Evolutionary conservation across 768 basidiomycete genomes (phyloP).

Genomic region (Nevesoporus exiguus): DNA sequence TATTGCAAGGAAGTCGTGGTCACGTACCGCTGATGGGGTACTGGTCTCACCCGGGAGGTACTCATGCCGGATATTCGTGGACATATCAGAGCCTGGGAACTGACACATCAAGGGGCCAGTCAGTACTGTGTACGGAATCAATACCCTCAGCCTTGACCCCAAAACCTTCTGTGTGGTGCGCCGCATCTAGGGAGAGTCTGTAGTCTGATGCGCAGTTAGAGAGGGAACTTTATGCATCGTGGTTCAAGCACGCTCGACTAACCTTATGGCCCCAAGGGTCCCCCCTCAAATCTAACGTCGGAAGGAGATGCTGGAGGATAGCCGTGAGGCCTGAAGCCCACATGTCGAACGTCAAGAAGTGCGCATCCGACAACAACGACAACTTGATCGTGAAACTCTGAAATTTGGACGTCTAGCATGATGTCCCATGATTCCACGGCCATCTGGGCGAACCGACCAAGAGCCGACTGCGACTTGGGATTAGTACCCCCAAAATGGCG

Average conservation of each 20-base stretch:
- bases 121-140: slow-evolving; percentile 14
- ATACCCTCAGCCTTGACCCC: neutral
- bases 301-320: neutral
- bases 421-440: neutral
- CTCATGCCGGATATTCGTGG: slow-evolving; percentile 13
- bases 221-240: slow-evolving; percentile 9
- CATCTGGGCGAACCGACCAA: neutral
- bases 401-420: neutral
- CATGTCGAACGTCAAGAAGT: neutral
- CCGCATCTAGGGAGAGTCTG: neutral
- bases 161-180: neutral
- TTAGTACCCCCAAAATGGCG: neutral
- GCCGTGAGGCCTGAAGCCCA: slow-evolving; percentile 1
- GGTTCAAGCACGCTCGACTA: slow-evolving; percentile 4
- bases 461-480: neutral
- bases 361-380: neutral
- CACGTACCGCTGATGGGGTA: slow-evolving; percentile 10
- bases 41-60: slow-evolving; percentile 3
- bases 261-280: neutral
- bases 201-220: slow-evolving; percentile 11
- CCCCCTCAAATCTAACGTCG: slow-evolving; percentile 1
- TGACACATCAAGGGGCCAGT: slow-evolving; percentile 14
- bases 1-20: slow-evolving; percentile 13
- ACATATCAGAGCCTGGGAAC: slow-evolving; percentile 4
- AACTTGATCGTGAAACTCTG: neutral